Base-by-base conservation (phyloP, 768 basidiomycete genomes). In the Cystofilobasidium ferigula region DNA sequence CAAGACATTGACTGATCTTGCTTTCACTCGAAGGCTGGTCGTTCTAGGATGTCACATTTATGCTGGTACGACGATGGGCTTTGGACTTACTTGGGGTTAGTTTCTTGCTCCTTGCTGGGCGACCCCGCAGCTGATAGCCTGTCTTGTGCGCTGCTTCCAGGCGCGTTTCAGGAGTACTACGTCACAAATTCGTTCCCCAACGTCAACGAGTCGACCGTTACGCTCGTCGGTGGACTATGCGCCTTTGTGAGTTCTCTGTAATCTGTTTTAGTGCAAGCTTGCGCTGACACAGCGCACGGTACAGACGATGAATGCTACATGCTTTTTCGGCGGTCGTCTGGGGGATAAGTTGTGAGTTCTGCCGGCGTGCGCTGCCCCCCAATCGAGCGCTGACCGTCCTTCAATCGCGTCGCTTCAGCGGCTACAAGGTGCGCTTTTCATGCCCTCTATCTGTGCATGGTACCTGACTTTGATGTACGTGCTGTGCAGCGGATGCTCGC, bases 241-340 rank as follows among this genome's bases (percentile, higher is more conserved):
- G 48, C 62, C 18, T 63, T 63, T 14, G 61, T 62, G 61, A 24
- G 61, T 62, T 4, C 34, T n/a, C 2, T 26, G 13, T 12, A 3
- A 16, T n/a, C n/a, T 48, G 30, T 1, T 0, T 18, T 28, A n/a
- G 13, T 40, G 36, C 30, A 32, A 12, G 1, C 28, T 5, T 28
- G n/a, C 12, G 40, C 35, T 3, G 26, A 14, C 2, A 10, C 22
- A 14, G 0, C 26, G 1, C n/a, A 0, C 24, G 30, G 35, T 36
- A 24, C 48, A 62, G 61, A 53, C 62, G 35, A 63, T 63, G 62
- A 63, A 51, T 3, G 62, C 48, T 28, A 63, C 62, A 0, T 38
- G 34, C 35, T 63, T 63, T 38, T 36, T 63, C 1, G 62, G 48
- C 12, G 62, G 62, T 20, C 48, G 62, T 0, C 51, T 63, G 4